Percentiles rank a stretch among this genome's conserved stretches.
Evolutionary conservation across 306 rosid species (phyloP).

Genomic region (Erythrophleum fordii): DNA sequence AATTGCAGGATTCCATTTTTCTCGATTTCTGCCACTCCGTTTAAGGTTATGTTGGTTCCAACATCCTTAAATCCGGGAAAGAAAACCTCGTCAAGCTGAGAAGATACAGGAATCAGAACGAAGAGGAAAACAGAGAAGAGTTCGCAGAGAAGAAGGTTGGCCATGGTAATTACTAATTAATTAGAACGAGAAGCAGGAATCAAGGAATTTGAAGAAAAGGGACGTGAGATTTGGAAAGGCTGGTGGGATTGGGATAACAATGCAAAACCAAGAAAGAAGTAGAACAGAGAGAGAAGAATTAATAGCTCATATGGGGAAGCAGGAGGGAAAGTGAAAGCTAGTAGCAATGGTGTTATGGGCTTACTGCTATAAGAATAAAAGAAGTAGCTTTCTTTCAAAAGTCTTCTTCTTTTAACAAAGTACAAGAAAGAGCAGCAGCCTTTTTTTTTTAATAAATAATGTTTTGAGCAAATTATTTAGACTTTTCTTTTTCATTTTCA

Average conservation of each 20-base stretch:
- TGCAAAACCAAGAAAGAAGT: neutral
- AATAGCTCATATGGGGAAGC: constrained; percentile 1
- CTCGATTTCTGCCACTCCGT: constrained; percentile 56
- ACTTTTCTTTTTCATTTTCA: no score
- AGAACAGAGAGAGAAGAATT: neutral
- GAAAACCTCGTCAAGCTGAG: constrained; percentile 47
- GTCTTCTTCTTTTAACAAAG: neutral
- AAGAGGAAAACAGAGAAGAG: constrained; percentile 36
- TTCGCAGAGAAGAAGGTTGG: constrained; percentile 24
- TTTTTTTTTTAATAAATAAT: neutral
- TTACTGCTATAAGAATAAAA: neutral
- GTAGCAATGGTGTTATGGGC: no score
- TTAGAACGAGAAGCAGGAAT: neutral
- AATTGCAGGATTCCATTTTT: constrained; percentile 55
- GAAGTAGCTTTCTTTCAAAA: neutral
- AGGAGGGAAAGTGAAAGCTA: no score
- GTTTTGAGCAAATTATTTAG: no score
- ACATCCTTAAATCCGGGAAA: constrained; percentile 59
- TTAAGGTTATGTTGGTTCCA: constrained; percentile 51
- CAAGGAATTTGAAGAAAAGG: constrained; percentile 10
- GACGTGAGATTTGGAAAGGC: neutral
- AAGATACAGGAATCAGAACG: constrained; percentile 43
- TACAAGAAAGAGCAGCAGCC: neutral
- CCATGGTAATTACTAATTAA: constrained; percentile 34
- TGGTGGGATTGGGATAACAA: neutral